phyloP scores from a whole-genome alignment of 345 rosid genomes.

The Melaleuca alternifolia region DNA sequence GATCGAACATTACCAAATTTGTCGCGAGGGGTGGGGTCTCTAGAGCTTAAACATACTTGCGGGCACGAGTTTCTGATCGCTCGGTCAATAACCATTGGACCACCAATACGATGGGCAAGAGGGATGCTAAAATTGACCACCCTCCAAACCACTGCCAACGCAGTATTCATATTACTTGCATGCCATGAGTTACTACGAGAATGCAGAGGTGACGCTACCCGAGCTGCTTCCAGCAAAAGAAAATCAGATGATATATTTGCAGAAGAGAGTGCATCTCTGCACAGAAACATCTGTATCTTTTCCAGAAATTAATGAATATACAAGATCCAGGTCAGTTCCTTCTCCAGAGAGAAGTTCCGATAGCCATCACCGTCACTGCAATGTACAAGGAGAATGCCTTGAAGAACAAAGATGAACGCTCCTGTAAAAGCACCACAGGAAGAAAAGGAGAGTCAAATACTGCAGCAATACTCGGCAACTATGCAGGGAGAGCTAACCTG shows the following conservation, averaged over 20 bases:
- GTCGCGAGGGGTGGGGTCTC: too few relatives aligned
- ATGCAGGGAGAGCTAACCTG: background rate
- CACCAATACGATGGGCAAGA: background rate
- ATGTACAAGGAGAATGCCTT: background rate
- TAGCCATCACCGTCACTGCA: background rate
- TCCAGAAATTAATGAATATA: background rate
- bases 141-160: background rate
- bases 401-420: background rate
- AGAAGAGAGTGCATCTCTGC: background rate
- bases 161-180: background rate
- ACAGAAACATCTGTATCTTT: background rate
- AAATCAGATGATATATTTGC: background rate
- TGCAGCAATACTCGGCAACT: background rate
- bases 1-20: too few relatives aligned
- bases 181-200: background rate
- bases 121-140: background rate
- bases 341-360: background rate
- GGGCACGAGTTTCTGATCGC: background rate
- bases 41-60: background rate
- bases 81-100: background rate
- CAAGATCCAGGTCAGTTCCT: background rate
- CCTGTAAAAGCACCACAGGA: background rate
- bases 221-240: background rate
- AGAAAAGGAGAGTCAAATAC: background rate
- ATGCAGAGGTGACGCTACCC: background rate